A percentile compares a stretch with the other conserved stretches of the same genome.
phyloP scores from a whole-genome alignment of 768 basidiomycete species.

The Lepiota venenata region DNA sequence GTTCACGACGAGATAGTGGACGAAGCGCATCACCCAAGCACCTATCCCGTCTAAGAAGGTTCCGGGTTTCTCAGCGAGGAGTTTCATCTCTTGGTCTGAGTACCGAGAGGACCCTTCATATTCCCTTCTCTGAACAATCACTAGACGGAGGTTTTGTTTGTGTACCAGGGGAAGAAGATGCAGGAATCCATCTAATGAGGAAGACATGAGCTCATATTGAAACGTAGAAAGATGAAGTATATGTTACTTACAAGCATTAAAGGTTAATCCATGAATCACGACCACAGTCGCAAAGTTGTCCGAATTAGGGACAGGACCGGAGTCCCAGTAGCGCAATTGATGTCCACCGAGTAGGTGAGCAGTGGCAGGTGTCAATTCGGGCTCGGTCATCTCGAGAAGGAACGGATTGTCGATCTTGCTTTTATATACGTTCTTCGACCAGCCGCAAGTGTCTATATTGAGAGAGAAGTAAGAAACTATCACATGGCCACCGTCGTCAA shows the following conservation, averaged over 20 bases:
- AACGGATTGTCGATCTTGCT: too few relatives aligned
- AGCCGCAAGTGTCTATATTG: too few relatives aligned
- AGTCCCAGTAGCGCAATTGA: conserved; percentile 1
- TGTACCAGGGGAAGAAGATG: not conserved
- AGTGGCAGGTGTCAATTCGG: not conserved
- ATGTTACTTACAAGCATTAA: conserved; percentile 3
- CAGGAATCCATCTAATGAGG: not conserved
- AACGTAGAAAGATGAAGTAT: too few relatives aligned
- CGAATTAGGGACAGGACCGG: conserved; percentile 1
- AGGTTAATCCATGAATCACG: not conserved
- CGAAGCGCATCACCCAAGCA: not conserved
- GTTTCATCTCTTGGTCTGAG: not conserved
- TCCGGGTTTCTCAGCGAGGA: not conserved
- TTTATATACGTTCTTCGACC: too few relatives aligned
- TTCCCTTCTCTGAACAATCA: not conserved
- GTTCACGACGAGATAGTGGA: not conserved
- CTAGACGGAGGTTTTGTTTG: not conserved
- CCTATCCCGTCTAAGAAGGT: not conserved
- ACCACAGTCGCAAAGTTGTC: not conserved
- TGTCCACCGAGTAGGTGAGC: not conserved
- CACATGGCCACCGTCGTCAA: too few relatives aligned
- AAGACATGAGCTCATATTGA: not conserved
- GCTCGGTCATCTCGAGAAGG: too few relatives aligned
- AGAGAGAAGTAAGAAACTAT: too few relatives aligned
- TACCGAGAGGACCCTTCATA: not conserved